A percentile compares a stretch with the other conserved stretches of the same genome.
Evolutionary conservation across 192 early-diverging fungal genomes (phyloP).

Genomic region (Podila minutissima): DNA sequence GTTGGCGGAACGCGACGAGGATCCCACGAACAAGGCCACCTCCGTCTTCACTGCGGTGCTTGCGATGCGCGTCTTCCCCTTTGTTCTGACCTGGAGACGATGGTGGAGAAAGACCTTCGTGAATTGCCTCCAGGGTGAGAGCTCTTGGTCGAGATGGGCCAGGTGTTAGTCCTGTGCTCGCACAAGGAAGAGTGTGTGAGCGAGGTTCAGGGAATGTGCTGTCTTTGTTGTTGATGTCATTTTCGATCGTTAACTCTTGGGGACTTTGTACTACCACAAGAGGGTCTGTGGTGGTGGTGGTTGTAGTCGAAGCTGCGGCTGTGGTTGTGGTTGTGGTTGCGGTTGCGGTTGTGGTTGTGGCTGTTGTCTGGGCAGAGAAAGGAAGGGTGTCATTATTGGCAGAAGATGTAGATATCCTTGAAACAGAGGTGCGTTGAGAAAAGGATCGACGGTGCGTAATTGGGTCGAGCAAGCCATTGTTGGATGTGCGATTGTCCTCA

Average conservation of each 20-base stretch:
- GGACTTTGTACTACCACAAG: constrained; percentile 2
- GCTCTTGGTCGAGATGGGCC: constrained; percentile 24
- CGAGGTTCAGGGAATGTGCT: constrained; percentile 17
- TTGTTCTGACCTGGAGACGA: not conserved
- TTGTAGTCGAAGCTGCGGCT: not conserved
- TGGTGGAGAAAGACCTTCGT: not conserved
- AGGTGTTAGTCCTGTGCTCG: constrained; percentile 1
- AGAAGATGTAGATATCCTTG: not conserved
- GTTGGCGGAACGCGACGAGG: constrained; percentile 27
- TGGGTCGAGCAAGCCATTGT: not conserved
- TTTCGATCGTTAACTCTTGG: not conserved
- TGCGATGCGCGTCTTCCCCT: constrained; percentile 5
- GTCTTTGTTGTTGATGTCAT: not conserved
- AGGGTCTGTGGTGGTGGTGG: not conserved
- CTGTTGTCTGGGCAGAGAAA: not conserved
- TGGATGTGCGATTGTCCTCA: constrained; percentile 5
- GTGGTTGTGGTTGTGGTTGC: not conserved
- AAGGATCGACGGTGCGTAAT: constrained; percentile 11
- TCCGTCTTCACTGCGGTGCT: constrained; percentile 33
- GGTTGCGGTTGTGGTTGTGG: not conserved
- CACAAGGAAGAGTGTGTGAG: constrained; percentile 23
- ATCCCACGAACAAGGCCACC: constrained; percentile 27
- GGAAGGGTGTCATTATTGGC: not conserved
- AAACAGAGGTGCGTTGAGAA: not conserved
- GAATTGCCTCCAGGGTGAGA: constrained; percentile 8